A percentile compares a stretch with the other conserved stretches of the same genome.
Evolutionary conservation across 1,139 yeast species (phyloP).

Genomic region (Geotrichum histeridarum): DNA sequence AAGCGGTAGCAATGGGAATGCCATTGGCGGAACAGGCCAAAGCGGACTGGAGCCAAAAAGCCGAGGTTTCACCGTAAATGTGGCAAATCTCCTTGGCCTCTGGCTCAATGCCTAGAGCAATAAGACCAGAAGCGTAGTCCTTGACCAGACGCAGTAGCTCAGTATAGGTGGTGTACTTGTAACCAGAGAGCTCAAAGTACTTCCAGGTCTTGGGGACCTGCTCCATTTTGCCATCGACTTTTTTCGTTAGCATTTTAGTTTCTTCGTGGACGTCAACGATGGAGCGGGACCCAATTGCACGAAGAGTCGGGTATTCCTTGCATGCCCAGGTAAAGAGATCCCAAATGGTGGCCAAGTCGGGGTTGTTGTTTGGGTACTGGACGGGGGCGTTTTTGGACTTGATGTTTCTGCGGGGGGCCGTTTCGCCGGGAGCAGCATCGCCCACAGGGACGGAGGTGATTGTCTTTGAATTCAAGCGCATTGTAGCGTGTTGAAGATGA

Average conservation of each 20-base stretch:
- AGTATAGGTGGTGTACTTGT: constrained; percentile 58
- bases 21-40: constrained; percentile 71
- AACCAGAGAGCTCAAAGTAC: constrained; percentile 72
- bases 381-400: constrained; percentile 50
- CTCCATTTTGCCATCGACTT: constrained; percentile 68
- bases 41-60: constrained; percentile 85
- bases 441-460: constrained; percentile 58
- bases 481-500: not conserved
- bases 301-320: constrained; percentile 48
- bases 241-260: constrained; percentile 65
- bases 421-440: constrained; percentile 76
- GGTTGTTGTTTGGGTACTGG: constrained; percentile 35
- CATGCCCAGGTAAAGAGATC: constrained; percentile 66
- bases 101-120: constrained; percentile 65
- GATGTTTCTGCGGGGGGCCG: constrained; percentile 82
- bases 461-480: not conserved
- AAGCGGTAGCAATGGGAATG: constrained; percentile 90
- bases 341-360: constrained; percentile 52
- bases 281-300: constrained; percentile 78
- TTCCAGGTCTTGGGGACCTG: constrained; percentile 82
- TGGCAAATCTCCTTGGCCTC: constrained; percentile 61
- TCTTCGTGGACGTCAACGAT: constrained; percentile 70
- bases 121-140: constrained; percentile 68
- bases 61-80: constrained; percentile 77
- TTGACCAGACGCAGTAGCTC: constrained; percentile 51